A percentile compares a stretch with the other conserved stretches of the same genome.
Conservation (phyloP, 805 yeast genomes). For the Schizosaccharomyces osmophilus region DNA sequence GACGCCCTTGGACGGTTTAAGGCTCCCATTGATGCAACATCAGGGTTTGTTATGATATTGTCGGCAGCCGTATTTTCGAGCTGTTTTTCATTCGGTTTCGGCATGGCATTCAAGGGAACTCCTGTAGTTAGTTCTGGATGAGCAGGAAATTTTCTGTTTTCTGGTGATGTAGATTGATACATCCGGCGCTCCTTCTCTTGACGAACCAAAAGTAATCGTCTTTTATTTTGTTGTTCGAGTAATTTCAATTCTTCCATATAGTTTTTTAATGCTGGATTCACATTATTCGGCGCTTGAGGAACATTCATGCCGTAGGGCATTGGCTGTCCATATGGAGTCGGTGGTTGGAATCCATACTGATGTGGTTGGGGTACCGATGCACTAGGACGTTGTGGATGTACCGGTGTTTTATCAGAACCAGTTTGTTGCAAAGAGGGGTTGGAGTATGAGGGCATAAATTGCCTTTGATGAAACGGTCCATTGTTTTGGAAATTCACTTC, state of each 20-base stretch:
- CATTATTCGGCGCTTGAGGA: background rate
- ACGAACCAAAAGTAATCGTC: constrained; percentile 22
- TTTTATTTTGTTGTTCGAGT: constrained; percentile 52
- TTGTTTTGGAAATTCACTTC: background rate
- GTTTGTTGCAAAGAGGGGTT: background rate
- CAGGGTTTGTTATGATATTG: too few species aligned
- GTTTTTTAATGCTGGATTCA: constrained; percentile 41
- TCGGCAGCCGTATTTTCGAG: too few species aligned
- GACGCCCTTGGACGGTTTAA: too few species aligned
- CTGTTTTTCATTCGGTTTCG: background rate
- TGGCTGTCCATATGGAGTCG: background rate
- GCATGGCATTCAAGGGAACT: background rate
- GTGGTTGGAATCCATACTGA: background rate
- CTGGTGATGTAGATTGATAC: background rate
- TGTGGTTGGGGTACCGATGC: background rate
- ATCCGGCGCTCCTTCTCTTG: constrained; percentile 14
- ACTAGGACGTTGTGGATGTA: background rate
- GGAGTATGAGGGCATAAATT: background rate
- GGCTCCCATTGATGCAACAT: too few species aligned
- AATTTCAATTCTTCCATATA: constrained; percentile 58
- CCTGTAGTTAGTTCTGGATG: background rate
- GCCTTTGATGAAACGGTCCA: background rate
- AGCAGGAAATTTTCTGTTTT: background rate
- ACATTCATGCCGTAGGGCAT: background rate
- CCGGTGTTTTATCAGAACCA: background rate